Conservation (phyloP, 176 grass and related monocot species). For the Oryza brachyantha region DNA sequence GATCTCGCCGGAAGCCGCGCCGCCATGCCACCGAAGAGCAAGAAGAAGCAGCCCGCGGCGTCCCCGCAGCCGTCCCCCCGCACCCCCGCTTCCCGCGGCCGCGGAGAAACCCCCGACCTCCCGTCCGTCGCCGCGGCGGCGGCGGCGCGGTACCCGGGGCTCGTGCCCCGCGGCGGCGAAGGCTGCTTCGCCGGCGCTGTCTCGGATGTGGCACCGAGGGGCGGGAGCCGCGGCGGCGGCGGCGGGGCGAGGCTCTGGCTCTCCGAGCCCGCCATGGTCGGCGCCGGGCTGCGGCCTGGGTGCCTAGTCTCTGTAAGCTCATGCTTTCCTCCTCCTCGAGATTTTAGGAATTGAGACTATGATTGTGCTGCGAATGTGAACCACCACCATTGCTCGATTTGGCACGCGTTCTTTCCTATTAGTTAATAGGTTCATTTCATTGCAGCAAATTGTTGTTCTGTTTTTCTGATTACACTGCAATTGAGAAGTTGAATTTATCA, state of each 20-base stretch:
- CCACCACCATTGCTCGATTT: background rate
- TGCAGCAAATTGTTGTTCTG: background rate
- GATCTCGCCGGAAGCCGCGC: background rate
- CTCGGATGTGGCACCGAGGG: slow-evolving; percentile 32
- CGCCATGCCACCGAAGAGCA: slow-evolving; percentile 55
- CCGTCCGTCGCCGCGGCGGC: slow-evolving; percentile 7
- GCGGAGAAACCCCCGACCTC: slow-evolving; percentile 7
- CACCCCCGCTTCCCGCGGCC: slow-evolving; percentile 28
- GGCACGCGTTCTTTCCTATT: background rate
- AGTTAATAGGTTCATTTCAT: background rate
- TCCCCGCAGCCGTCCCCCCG: slow-evolving; percentile 31
- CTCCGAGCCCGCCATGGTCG: slow-evolving; percentile 57
- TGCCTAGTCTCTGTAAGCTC: slow-evolving; percentile 63
- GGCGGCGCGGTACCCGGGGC: slow-evolving; percentile 34
- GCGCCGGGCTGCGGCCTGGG: slow-evolving; percentile 55
- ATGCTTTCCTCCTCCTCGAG: background rate
- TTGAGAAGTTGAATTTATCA: background rate
- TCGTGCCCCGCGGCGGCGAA: slow-evolving; percentile 41
- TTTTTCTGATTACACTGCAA: background rate
- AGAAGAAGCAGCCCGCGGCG: slow-evolving; percentile 37
- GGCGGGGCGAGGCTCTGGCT: slow-evolving; percentile 55
- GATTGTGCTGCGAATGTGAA: background rate
- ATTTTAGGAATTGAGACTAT: background rate
- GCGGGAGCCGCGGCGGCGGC: slow-evolving; percentile 25
- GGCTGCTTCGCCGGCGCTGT: slow-evolving; percentile 43